These are phyloP conservation scores for Guyanaporus albipodus DNA, from an alignment of 768 basidiomycete genomes.

Conservation along the genomic window DNA sequence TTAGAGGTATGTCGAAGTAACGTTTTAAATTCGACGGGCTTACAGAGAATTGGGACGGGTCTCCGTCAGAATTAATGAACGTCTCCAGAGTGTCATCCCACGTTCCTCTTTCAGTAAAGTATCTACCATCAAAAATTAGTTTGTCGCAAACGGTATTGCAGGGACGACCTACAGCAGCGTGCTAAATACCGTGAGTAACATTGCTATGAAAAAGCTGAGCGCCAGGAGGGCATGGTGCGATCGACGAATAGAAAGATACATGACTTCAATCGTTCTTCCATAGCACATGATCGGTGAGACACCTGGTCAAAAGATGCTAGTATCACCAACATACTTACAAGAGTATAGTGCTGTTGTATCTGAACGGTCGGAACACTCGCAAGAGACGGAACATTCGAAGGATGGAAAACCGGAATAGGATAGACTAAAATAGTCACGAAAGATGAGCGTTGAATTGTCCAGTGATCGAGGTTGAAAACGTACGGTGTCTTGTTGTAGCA, in stretches of 20 bases:
- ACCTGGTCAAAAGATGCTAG: neutral
- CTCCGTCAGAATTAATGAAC: conserved; percentile 84
- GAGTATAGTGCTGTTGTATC: conserved; percentile 78
- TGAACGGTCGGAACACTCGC: conserved; percentile 87
- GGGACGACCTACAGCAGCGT: conserved; percentile 61
- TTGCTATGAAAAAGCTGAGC: conserved; percentile 82
- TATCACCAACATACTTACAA: conserved; percentile 46
- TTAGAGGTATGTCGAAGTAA: neutral
- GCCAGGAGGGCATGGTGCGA: conserved; percentile 86
- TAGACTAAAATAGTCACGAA: conserved; percentile 46
- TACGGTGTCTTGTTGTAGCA: conserved; percentile 82
- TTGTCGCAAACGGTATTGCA: neutral
- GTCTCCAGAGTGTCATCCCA: conserved; percentile 81
- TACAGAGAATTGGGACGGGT: conserved; percentile 75
- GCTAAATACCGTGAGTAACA: conserved; percentile 84
- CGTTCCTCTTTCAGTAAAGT: conserved; percentile 86
- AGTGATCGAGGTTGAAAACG: conserved; percentile 21
- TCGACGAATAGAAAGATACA: conserved; percentile 83
- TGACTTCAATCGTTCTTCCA: conserved; percentile 80
- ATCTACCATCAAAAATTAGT: conserved; percentile 38
- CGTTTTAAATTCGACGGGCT: conserved; percentile 15
- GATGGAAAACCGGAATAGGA: conserved; percentile 87
- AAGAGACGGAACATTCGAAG: conserved; percentile 85
- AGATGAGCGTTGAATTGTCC: neutral
- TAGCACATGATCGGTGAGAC: neutral